Conservation (phyloP, 305 asterid genomes). For the Coffea humblotiana region DNA sequence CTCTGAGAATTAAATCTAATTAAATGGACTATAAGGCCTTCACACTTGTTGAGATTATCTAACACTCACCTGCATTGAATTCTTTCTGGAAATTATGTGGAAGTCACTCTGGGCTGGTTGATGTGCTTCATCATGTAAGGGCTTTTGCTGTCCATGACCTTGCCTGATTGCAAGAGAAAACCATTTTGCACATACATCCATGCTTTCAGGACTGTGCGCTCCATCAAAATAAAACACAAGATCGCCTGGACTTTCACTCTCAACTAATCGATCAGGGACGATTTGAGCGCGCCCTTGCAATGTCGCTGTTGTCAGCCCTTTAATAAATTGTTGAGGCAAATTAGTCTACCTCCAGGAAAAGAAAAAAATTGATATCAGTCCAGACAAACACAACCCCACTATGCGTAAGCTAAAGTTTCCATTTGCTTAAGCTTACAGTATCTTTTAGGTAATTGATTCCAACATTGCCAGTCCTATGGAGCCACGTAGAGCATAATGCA, state of each 20-base stretch:
- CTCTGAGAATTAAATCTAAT: background rate
- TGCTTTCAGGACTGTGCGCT: conserved; percentile 99
- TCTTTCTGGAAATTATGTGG: conserved; percentile 33
- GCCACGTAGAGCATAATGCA: conserved; percentile 94
- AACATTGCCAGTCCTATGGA: conserved; percentile 72
- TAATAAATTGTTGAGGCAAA: conserved; percentile 81
- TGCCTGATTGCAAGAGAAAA: conserved; percentile 66
- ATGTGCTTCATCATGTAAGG: conserved; percentile 25
- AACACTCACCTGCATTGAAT: conserved; percentile 55
- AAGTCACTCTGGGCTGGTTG: conserved; percentile 31
- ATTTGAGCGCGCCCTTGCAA: conserved; percentile 97
- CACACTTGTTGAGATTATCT: background rate
- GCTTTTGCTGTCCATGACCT: conserved; percentile 34
- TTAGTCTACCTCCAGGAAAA: conserved; percentile 45
- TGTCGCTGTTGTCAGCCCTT: conserved; percentile 72
- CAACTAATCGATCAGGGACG: conserved; percentile 64
- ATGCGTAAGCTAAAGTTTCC: conserved; percentile 9
- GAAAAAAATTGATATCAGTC: background rate
- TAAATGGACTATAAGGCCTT: background rate
- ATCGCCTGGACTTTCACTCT: conserved; percentile 59
- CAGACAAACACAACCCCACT: conserved; percentile 3
- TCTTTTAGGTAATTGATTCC: conserved; percentile 71
- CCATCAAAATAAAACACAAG: conserved; percentile 93
- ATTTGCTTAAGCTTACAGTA: conserved; percentile 53
- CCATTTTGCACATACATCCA: conserved; percentile 99